Conservation (phyloP, 75 land plant genomes). For the Cupressus sempervirens region DNA sequence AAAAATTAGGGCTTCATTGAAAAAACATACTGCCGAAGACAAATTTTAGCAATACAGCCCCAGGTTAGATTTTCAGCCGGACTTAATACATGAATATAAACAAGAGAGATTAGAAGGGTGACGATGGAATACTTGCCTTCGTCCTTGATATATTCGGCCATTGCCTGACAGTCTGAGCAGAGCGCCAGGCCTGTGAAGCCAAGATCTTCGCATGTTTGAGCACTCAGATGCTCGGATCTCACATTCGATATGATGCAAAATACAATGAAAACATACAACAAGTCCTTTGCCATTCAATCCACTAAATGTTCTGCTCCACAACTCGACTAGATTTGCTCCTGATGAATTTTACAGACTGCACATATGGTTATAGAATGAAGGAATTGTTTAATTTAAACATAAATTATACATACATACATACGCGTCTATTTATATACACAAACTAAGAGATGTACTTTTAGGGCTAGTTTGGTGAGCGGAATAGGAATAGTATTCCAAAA, state of each 20-base stretch:
- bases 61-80: background rate
- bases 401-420: too few relatives aligned
- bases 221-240: constrained; percentile 22
- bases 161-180: constrained; percentile 86
- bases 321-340: background rate
- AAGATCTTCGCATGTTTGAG: constrained; percentile 64
- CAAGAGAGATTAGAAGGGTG: background rate
- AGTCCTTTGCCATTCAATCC: background rate
- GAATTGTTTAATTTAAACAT: too few relatives aligned
- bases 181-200: constrained; percentile 96
- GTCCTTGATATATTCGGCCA: constrained; percentile 86
- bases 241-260: background rate
- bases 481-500: too few relatives aligned
- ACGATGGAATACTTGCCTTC: constrained; percentile 38
- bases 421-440: too few relatives aligned
- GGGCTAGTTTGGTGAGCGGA: too few relatives aligned
- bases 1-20: background rate
- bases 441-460: too few relatives aligned
- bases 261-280: background rate
- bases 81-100: background rate
- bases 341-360: background rate
- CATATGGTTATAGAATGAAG: too few relatives aligned
- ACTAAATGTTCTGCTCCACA: background rate
- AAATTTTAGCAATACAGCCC: background rate
- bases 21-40: background rate